Conservation (phyloP, 768 basidiomycete genomes). For the Royoungia palumana region DNA sequence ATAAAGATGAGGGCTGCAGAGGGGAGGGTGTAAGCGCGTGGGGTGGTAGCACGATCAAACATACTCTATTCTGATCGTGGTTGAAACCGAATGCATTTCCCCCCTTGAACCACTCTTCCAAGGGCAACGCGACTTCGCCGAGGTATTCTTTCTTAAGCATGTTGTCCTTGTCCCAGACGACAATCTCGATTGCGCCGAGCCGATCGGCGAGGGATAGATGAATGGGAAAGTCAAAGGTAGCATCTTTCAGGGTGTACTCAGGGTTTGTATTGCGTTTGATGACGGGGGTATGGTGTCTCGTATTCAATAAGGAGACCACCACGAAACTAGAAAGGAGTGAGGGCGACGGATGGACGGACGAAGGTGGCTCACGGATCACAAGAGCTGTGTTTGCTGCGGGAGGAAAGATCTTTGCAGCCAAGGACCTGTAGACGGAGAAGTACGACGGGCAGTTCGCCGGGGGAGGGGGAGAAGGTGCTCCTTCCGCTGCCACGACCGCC, state of each 20-base stretch:
- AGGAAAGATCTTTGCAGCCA: slow-evolving; percentile 55
- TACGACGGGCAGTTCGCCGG: slow-evolving; percentile 66
- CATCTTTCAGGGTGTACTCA: slow-evolving; percentile 57
- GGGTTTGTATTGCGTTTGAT: slow-evolving; percentile 72
- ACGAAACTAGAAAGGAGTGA: slow-evolving; percentile 51
- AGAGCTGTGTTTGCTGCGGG: slow-evolving; percentile 64
- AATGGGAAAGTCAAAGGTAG: slow-evolving; percentile 88
- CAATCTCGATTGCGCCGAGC: slow-evolving; percentile 74
- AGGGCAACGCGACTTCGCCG: slow-evolving; percentile 74
- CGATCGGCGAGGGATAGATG: slow-evolving; percentile 71
- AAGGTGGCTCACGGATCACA: slow-evolving; percentile 70
- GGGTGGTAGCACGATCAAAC: slow-evolving; percentile 21
- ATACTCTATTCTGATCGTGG: slow-evolving; percentile 65
- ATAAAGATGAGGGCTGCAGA: slow-evolving; percentile 43
- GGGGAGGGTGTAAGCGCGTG: slow-evolving; percentile 1
- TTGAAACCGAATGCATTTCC: slow-evolving; percentile 48
- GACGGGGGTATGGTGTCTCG: slow-evolving; percentile 69
- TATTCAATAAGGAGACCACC: slow-evolving; percentile 57
- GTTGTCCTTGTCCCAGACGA: slow-evolving; percentile 94
- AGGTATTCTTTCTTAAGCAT: slow-evolving; percentile 84
- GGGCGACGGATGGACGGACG: neutral
- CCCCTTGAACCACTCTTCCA: slow-evolving; percentile 78
- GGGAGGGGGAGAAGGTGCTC: slow-evolving; percentile 40
- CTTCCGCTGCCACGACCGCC: slow-evolving; percentile 38
- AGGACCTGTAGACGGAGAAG: slow-evolving; percentile 66